Conservation (phyloP, 371 early-diverging fungal genomes). For the Chytridium lagenaria region DNA sequence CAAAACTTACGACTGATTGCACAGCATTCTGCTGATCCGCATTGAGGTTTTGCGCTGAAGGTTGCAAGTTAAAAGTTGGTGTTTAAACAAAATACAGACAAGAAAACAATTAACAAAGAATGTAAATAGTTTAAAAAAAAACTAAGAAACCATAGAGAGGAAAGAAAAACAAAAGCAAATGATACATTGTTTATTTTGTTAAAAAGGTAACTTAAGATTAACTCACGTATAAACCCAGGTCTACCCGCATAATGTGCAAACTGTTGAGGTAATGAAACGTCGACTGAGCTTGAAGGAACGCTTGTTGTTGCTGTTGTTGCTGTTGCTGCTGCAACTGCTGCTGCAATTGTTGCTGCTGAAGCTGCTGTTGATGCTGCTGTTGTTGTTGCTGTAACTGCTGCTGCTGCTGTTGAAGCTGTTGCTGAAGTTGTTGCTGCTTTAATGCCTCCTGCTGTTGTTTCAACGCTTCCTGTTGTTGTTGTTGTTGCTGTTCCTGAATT, state of each 20-base stretch:
- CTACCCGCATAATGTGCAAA: neutral
- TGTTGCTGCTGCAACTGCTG: conserved; percentile 5
- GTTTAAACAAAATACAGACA: neutral
- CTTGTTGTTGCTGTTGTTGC: conserved; percentile 2
- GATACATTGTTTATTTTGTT: too few relatives aligned
- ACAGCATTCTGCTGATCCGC: conserved; percentile 5
- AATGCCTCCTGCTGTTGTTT: conserved; percentile 1
- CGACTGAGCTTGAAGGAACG: neutral
- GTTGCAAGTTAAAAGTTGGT: neutral
- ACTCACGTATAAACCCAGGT: neutral
- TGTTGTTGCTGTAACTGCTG: conserved; percentile 13
- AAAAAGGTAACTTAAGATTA: neutral
- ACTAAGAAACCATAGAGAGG: neutral
- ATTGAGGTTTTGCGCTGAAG: neutral
- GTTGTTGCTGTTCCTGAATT: neutral
- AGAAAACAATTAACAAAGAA: neutral
- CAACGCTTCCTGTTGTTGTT: neutral
- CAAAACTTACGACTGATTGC: neutral
- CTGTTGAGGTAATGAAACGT: neutral
- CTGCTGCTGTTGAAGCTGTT: conserved; percentile 12
- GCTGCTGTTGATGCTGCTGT: conserved; percentile 20
- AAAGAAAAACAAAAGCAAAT: neutral
- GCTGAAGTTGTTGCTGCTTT: conserved; percentile 6
- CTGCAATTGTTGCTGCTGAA: conserved; percentile 13
- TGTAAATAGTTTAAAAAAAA: neutral